Conservation (phyloP, 352 stramenopile species). For the Phytophthora colocasiae region DNA sequence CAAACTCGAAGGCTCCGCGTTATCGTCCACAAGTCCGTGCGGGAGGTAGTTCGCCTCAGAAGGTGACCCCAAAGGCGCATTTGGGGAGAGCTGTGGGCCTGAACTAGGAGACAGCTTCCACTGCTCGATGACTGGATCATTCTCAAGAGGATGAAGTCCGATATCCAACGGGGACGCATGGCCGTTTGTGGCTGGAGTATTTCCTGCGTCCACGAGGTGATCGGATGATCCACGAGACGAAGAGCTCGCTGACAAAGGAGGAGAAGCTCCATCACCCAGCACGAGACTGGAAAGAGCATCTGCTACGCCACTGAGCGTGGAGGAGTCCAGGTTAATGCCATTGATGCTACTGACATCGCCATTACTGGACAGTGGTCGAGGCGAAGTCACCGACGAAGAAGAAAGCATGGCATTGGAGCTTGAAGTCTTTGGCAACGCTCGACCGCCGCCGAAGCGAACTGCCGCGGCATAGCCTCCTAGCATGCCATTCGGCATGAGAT, state of each 20-base stretch:
- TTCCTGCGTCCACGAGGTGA: constrained; percentile 50
- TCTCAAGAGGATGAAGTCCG: constrained; percentile 54
- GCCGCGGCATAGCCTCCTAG: constrained; percentile 82
- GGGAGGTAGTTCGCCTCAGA: constrained; percentile 58
- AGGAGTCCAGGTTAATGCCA: constrained; percentile 45
- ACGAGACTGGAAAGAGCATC: constrained; percentile 78
- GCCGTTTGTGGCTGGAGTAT: constrained; percentile 35
- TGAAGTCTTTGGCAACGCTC: constrained; percentile 49
- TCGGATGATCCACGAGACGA: constrained; percentile 69
- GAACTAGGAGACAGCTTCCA: constrained; percentile 77
- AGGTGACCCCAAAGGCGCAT: constrained; percentile 54
- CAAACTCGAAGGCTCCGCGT: constrained; percentile 37
- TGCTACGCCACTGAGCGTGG: constrained; percentile 53
- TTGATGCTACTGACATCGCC: constrained; percentile 41
- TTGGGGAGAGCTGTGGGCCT: constrained; percentile 45
- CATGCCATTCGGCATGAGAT: constrained; percentile 56
- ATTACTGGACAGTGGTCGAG: constrained; percentile 36
- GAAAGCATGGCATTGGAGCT: constrained; percentile 43
- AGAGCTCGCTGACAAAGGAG: constrained; percentile 56
- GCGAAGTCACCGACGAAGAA: constrained; percentile 42
- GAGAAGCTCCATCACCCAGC: constrained; percentile 57
- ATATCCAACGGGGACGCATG: constrained; percentile 65
- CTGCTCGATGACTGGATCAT: constrained; percentile 80
- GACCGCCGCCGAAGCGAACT: constrained; percentile 70
- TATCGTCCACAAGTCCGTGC: constrained; percentile 46